Evolutionary conservation across 192 early-diverging fungal species (phyloP).

Genomic region (Coemansia sp.): DNA sequence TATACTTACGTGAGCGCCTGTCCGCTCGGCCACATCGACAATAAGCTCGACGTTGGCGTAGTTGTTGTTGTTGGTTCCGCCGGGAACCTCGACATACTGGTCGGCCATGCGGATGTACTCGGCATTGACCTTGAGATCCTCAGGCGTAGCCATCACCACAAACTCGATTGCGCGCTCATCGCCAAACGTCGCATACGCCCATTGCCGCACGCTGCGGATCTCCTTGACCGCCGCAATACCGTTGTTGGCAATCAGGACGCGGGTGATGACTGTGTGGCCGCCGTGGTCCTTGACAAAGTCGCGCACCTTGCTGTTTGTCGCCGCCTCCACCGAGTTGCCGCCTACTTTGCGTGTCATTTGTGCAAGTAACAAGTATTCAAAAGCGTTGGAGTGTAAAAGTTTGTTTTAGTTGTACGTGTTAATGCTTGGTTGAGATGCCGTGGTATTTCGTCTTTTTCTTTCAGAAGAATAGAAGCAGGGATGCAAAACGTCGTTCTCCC

Average conservation of each 20-base stretch:
- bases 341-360: slow-evolving; percentile 52
- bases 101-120: slow-evolving; percentile 99
- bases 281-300: slow-evolving; percentile 76
- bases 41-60: slow-evolving; percentile 98
- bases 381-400: not conserved
- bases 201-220: slow-evolving; percentile 96
- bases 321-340: slow-evolving; percentile 66
- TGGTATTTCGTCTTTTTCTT: not conserved
- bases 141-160: slow-evolving; percentile 97
- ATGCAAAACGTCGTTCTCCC: too few species aligned
- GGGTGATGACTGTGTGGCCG: slow-evolving; percentile 88
- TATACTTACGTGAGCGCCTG: slow-evolving; percentile 71
- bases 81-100: slow-evolving; percentile 97
- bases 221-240: slow-evolving; percentile 99
- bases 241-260: slow-evolving; percentile 98
- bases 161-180: slow-evolving; percentile 94
- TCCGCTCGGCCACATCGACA: slow-evolving; percentile 96
- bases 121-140: slow-evolving; percentile 95
- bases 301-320: slow-evolving; percentile 65
- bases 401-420: slow-evolving; percentile 1
- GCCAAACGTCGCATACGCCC: slow-evolving; percentile 98
- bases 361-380: not conserved
- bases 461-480: not conserved
- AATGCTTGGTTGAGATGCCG: not conserved
- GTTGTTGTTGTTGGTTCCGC: slow-evolving; percentile 98